Evolutionary conservation across 75 land plant genomes (phyloP).

Genomic region (Azolla pinnata): DNA sequence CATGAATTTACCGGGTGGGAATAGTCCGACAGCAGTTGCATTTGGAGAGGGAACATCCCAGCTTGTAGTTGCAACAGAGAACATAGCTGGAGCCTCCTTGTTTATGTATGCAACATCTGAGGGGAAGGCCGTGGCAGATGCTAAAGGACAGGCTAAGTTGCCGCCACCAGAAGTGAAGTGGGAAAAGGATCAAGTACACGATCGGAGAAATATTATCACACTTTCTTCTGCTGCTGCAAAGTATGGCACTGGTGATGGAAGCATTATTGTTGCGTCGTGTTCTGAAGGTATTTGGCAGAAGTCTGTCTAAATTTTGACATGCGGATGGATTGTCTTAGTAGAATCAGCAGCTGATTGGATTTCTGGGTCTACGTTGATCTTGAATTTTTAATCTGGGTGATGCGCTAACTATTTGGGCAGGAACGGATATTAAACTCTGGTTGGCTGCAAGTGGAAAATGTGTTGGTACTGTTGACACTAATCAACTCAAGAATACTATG

Average conservation of each 20-base stretch:
- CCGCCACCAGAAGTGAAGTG: conserved; percentile 88
- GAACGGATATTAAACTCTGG: conserved; percentile 89
- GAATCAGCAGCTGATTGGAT: background rate
- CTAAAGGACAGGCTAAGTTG: conserved; percentile 61
- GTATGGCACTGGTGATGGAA: conserved; percentile 89
- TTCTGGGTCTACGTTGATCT: background rate
- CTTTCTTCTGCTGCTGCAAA: conserved; percentile 52
- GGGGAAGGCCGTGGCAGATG: conserved; percentile 34
- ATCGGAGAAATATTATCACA: conserved; percentile 42
- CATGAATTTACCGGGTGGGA: conserved; percentile 78
- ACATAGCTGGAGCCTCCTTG: conserved; percentile 60
- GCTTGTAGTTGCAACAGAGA: conserved; percentile 74
- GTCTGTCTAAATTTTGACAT: too few relatives aligned
- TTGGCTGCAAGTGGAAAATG: conserved; percentile 70
- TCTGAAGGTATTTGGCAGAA: conserved; percentile 98
- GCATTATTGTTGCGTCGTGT: conserved; percentile 70
- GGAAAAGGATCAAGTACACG: conserved; percentile 79
- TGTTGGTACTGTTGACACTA: conserved; percentile 73
- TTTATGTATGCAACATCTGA: conserved; percentile 70
- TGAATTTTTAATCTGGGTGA: background rate
- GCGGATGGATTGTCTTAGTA: too few relatives aligned
- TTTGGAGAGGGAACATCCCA: conserved; percentile 72
- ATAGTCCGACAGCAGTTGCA: conserved; percentile 57
- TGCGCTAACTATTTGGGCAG: conserved; percentile 31
- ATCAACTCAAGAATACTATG: conserved; percentile 90